A percentile compares a stretch with the other conserved stretches of the same genome.
phyloP scores from a whole-genome alignment of 139 green algal species.

The Chlorella sp. region DNA sequence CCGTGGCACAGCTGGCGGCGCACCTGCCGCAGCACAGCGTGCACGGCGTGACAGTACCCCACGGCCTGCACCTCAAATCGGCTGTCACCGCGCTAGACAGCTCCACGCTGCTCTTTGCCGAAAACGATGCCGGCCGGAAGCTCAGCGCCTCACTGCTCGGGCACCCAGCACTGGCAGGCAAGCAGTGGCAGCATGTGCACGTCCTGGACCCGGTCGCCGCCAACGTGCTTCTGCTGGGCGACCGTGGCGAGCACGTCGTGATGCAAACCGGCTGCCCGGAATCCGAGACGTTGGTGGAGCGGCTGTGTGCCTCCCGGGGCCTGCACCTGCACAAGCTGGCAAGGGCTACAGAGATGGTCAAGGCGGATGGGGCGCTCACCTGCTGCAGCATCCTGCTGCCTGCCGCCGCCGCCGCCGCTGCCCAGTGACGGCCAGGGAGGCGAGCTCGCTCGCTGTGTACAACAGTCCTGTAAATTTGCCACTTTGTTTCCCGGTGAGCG shows the following conservation, averaged over 20 bases:
- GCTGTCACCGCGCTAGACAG: background rate
- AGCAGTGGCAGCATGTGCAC: background rate
- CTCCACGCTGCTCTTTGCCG: conserved; percentile 12
- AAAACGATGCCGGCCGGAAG: background rate
- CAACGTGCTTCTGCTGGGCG: conserved; percentile 21
- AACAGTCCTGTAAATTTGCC: too few species aligned
- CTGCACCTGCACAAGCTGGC: conserved; percentile 16
- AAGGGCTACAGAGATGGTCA: background rate
- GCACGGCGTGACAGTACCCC: background rate
- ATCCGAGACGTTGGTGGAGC: conserved; percentile 1
- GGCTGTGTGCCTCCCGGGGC: background rate
- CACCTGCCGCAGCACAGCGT: background rate
- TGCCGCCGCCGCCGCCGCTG: background rate
- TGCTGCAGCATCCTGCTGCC: conserved; percentile 22
- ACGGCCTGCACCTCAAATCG: conserved; percentile 4
- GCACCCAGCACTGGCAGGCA: background rate
- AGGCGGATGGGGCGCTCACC: conserved; percentile 17
- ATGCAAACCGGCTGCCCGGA: background rate
- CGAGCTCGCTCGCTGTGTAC: too few species aligned
- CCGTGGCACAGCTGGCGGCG: conserved; percentile 3
- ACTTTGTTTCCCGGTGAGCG: too few species aligned
- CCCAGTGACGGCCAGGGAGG: too few species aligned
- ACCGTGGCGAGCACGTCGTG: background rate
- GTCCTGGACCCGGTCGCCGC: conserved; percentile 5
- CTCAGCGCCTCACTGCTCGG: background rate